phyloP scores from a whole-genome alignment of 441 rosid species.

The Erodium trifolium region DNA sequence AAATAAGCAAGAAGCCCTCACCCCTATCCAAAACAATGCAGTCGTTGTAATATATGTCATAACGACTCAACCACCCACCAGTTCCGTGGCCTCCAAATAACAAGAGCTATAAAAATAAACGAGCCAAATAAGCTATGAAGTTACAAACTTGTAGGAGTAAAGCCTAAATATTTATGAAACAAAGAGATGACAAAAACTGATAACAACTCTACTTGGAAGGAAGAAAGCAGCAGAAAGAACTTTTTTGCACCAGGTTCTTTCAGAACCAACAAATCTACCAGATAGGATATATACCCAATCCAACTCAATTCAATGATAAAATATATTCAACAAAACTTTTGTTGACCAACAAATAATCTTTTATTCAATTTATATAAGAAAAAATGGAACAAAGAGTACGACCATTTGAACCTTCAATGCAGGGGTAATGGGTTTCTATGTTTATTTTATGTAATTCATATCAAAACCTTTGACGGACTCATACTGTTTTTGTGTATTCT shows the following conservation, averaged over 20 bases:
- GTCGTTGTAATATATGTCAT: constrained; percentile 90
- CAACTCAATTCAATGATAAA: not conserved
- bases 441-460: too few species aligned
- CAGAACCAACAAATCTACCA: not conserved
- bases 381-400: not conserved
- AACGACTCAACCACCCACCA: constrained; percentile 99
- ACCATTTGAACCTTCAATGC: too few species aligned
- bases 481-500: not conserved
- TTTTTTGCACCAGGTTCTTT: not conserved
- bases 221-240: not conserved
- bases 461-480: not conserved
- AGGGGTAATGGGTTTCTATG: too few species aligned
- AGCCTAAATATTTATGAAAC: constrained; percentile 8
- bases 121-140: not conserved
- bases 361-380: not conserved
- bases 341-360: not conserved
- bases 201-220: not conserved
- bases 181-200: not conserved
- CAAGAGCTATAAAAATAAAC: constrained; percentile 56
- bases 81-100: constrained; percentile 98
- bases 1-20: constrained; percentile 24
- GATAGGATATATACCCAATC: constrained; percentile 7
- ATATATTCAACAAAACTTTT: not conserved
- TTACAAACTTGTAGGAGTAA: not conserved
- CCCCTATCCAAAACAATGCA: constrained; percentile 83